phyloP scores from a whole-genome alignment of 2,329 filamentous ascomycete species.

The Ophiostoma triangulosporum region DNA sequence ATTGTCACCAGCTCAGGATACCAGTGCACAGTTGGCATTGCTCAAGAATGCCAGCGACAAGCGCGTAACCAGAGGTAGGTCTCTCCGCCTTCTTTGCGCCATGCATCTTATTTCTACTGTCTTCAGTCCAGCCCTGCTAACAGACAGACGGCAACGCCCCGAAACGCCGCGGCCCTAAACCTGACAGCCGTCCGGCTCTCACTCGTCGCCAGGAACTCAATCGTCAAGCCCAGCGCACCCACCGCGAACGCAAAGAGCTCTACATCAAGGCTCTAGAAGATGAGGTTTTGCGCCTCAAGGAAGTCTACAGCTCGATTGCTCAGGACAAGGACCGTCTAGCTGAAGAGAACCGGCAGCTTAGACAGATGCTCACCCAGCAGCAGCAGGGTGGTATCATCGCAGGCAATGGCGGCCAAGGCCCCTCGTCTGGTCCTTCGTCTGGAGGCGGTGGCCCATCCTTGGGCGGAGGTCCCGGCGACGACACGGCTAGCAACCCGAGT shows the following conservation, averaged over 20 bases:
- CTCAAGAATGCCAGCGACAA: slow-evolving; percentile 59
- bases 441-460: slow-evolving; percentile 10
- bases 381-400: slow-evolving; percentile 30
- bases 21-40: slow-evolving; percentile 40
- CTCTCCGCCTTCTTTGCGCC: neutral
- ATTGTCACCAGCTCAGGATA: slow-evolving; percentile 27
- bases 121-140: too few relatives aligned
- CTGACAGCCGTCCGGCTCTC: slow-evolving; percentile 86
- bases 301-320: slow-evolving; percentile 60
- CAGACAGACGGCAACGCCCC: slow-evolving; percentile 65
- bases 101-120: too few relatives aligned
- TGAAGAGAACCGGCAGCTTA: slow-evolving; percentile 70
- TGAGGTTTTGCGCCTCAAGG: slow-evolving; percentile 78
- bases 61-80: slow-evolving; percentile 59
- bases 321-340: slow-evolving; percentile 63
- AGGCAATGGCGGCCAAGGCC: neutral
- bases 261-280: slow-evolving; percentile 92
- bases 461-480: slow-evolving; percentile 21
- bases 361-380: slow-evolving; percentile 34
- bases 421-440: slow-evolving; percentile 10
- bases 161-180: slow-evolving; percentile 87
- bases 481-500: slow-evolving; percentile 32
- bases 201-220: slow-evolving; percentile 90
- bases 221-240: slow-evolving; percentile 83
- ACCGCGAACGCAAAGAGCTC: slow-evolving; percentile 89